A percentile compares a stretch with the other conserved stretches of the same genome.
Conservation (phyloP, 2,329 filamentous ascomycete species). For the Thelonectria olida region DNA sequence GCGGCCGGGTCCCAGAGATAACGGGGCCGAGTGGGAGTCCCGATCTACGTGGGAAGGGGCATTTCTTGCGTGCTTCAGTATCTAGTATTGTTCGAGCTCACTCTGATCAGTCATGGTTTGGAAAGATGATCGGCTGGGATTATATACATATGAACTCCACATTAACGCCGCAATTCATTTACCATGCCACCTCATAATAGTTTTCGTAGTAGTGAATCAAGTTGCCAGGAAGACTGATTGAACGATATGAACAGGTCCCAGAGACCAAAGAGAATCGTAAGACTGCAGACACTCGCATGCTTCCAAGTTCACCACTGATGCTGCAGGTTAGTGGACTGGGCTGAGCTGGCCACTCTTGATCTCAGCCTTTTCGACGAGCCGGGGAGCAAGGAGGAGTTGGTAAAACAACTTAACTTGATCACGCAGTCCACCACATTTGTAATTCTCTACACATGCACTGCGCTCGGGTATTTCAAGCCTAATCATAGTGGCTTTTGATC, state of each 20-base stretch:
- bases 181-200: background rate
- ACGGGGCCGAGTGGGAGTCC: background rate
- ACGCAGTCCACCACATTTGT: background rate
- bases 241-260: background rate
- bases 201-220: background rate
- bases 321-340: slow-evolving; percentile 50
- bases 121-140: background rate
- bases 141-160: background rate
- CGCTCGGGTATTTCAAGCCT: background rate
- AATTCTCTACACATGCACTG: background rate
- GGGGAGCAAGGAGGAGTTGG: background rate
- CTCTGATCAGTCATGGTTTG: background rate
- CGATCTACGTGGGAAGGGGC: background rate
- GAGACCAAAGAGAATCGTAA: background rate
- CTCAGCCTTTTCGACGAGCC: background rate
- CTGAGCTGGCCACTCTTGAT: background rate
- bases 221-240: background rate
- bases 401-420: background rate
- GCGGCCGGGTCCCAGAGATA: background rate
- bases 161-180: background rate
- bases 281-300: slow-evolving; percentile 59
- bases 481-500: no score
- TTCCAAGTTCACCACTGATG: slow-evolving; percentile 76
- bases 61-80: background rate
- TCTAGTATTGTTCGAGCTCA: background rate